Conservation (phyloP, 192 early-diverging fungal genomes). For the Thamnidium elegans region DNA sequence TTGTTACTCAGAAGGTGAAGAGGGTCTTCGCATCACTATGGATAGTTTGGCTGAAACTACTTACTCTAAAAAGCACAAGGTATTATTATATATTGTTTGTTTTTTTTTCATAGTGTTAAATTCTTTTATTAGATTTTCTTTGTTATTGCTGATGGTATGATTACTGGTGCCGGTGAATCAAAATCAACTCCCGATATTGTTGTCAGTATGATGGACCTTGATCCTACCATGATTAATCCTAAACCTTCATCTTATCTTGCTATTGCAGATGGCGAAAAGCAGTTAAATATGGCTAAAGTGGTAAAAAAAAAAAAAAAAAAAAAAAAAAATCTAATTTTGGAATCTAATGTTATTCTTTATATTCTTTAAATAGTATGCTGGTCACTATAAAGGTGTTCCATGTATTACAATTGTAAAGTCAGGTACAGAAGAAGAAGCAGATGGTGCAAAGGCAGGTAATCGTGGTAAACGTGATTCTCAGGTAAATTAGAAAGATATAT, state of each 20-base stretch:
- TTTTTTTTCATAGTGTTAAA: neutral
- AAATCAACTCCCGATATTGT: constrained; percentile 77
- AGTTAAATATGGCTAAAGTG: constrained; percentile 82
- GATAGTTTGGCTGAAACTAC: constrained; percentile 79
- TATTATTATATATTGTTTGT: constrained; percentile 9
- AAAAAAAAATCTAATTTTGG: neutral
- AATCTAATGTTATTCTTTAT: constrained; percentile 7
- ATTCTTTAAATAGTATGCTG: constrained; percentile 51
- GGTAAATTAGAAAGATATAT: constrained; percentile 41
- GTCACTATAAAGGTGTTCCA: constrained; percentile 71
- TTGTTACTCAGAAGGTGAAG: constrained; percentile 90
- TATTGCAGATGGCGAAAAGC: constrained; percentile 77
- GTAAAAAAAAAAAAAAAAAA: constrained; percentile 29
- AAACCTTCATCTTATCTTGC: constrained; percentile 77
- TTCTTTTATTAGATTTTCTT: constrained; percentile 68
- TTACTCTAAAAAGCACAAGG: constrained; percentile 84
- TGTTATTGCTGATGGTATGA: constrained; percentile 88
- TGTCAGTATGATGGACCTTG: constrained; percentile 73
- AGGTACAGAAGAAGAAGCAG: constrained; percentile 64
- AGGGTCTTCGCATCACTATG: constrained; percentile 75
- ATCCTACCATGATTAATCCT: constrained; percentile 61
- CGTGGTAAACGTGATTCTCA: constrained; percentile 97
- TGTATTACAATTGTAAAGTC: constrained; percentile 72
- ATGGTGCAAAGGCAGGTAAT: constrained; percentile 75
- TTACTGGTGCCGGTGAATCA: constrained; percentile 78